A percentile compares a stretch with the other conserved stretches of the same genome.
These are phyloP conservation scores for Fusarium falciforme DNA, from an alignment of 2,329 filamentous ascomycete species.

Conservation along the genomic window DNA sequence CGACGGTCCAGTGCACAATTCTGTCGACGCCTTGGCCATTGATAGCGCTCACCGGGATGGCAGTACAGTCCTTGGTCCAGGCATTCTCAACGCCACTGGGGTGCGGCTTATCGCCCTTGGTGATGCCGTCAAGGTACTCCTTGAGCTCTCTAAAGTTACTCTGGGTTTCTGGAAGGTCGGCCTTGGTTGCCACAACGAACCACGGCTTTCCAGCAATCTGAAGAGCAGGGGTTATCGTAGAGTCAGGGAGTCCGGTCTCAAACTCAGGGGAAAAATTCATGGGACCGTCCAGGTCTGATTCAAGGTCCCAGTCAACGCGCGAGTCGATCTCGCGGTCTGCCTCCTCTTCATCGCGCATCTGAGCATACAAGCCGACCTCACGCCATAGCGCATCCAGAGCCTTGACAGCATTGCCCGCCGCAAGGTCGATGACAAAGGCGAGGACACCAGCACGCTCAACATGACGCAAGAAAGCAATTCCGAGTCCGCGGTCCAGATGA, in stretches of 20 bases:
- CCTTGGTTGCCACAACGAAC: conserved; percentile 96
- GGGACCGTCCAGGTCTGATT: conserved; percentile 53
- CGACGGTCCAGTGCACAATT: conserved; percentile 78
- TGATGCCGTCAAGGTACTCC: conserved; percentile 76
- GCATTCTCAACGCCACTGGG: conserved; percentile 73
- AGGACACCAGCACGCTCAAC: conserved; percentile 94
- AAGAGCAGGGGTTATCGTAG: conserved; percentile 53
- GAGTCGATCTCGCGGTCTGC: conserved; percentile 70
- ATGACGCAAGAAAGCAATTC: conserved; percentile 91
- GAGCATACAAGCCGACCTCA: conserved; percentile 88
- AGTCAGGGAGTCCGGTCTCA: conserved; percentile 15
- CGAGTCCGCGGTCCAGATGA: conserved; percentile 90
- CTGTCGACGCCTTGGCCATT: conserved; percentile 83
- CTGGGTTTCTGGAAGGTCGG: conserved; percentile 82
- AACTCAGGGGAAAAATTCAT: conserved; percentile 41
- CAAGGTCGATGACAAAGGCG: conserved; percentile 92
- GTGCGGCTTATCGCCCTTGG: conserved; percentile 72
- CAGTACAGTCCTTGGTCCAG: conserved; percentile 72
- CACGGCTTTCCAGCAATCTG: conserved; percentile 94
- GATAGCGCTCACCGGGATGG: conserved; percentile 91
- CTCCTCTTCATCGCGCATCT: conserved; percentile 81
- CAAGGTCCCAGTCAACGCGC: conserved; percentile 68
- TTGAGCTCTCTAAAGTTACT: conserved; percentile 79
- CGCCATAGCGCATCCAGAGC: conserved; percentile 87
- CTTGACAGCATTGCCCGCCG: conserved; percentile 79